phyloP scores from a whole-genome alignment of 441 rosid species.

The Viola pubescens region DNA sequence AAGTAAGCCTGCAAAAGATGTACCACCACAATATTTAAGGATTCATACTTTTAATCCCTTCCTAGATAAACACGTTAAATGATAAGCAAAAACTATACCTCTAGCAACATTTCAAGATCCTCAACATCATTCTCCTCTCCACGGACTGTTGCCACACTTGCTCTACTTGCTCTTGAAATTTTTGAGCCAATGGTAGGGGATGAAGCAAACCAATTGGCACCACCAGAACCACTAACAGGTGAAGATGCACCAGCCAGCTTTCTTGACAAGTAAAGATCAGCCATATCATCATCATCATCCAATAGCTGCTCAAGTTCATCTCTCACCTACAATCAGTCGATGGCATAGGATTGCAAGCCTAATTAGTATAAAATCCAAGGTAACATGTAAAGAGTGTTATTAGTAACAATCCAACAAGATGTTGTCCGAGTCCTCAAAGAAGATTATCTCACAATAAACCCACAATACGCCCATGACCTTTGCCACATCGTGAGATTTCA shows the following conservation, averaged over 20 bases:
- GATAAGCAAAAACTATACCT: conserved; percentile 32
- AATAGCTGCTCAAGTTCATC: conserved; percentile 92
- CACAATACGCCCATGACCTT: too few species aligned
- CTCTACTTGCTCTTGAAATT: conserved; percentile 88
- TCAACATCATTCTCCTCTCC: conserved; percentile 93
- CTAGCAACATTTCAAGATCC: conserved; percentile 97
- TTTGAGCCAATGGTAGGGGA: conserved; percentile 84
- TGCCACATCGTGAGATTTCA: too few species aligned
- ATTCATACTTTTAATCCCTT: conserved; percentile 6
- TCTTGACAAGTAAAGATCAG: conserved; percentile 89
- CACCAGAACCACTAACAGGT: conserved; percentile 66
- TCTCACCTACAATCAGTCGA: conserved; percentile 51
- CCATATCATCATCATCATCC: conserved; percentile 98
- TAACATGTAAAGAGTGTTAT: too few species aligned
- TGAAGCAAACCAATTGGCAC: conserved; percentile 56
- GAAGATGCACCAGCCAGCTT: conserved; percentile 59
- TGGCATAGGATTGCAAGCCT: conserved; percentile 2
- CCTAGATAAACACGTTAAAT: conserved; percentile 3
- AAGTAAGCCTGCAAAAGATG: conserved; percentile 70
- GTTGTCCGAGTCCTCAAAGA: background rate
- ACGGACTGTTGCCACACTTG: conserved; percentile 57
- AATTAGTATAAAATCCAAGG: background rate
- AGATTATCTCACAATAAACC: background rate
- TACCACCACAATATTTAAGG: conserved; percentile 6
- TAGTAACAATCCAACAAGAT: background rate